A percentile compares a stretch with the other conserved stretches of the same genome.
These are phyloP conservation scores for Eutrema salsugineum DNA, from an alignment of 441 rosid genomes.

Conservation along the genomic window DNA sequence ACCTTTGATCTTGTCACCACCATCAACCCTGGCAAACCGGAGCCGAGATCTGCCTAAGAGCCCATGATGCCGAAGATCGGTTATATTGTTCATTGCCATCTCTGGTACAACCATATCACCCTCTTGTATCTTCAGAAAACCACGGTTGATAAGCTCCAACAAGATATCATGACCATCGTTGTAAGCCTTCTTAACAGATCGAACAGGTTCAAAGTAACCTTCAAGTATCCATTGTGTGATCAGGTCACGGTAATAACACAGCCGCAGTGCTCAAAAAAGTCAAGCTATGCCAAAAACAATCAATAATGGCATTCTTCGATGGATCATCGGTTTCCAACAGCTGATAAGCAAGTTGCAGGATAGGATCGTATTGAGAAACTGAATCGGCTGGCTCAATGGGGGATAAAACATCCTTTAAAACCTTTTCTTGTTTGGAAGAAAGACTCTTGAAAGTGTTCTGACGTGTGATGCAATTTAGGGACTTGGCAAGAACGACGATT, in stretches of 20 bases:
- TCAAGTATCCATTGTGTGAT: slow-evolving; percentile 54
- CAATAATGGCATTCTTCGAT: not conserved
- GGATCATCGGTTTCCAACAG: not conserved
- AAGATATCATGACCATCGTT: slow-evolving; percentile 34
- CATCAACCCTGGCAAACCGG: slow-evolving; percentile 29
- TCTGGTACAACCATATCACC: slow-evolving; percentile 36
- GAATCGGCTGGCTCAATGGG: not conserved
- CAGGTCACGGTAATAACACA: slow-evolving; percentile 40
- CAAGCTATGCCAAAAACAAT: slow-evolving; percentile 49
- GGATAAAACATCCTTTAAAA: not conserved
- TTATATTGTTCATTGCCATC: slow-evolving; percentile 17
- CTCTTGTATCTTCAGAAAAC: slow-evolving; percentile 42
- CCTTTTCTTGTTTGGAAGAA: not conserved
- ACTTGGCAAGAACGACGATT: slow-evolving; percentile 27
- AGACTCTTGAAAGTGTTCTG: not conserved
- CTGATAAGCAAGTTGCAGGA: slow-evolving; percentile 4
- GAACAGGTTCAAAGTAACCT: slow-evolving; percentile 34
- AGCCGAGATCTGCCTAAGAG: slow-evolving; percentile 19
- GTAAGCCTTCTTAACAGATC: slow-evolving; percentile 37
- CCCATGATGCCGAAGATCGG: slow-evolving; percentile 26
- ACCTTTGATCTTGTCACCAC: slow-evolving; percentile 9
- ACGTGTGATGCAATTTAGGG: slow-evolving; percentile 16
- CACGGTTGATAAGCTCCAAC: slow-evolving; percentile 38
- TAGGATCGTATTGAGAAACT: not conserved
- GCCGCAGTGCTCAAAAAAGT: slow-evolving; percentile 17